phyloP scores from a whole-genome alignment of 805 yeast species.

The Pichia exigua region DNA sequence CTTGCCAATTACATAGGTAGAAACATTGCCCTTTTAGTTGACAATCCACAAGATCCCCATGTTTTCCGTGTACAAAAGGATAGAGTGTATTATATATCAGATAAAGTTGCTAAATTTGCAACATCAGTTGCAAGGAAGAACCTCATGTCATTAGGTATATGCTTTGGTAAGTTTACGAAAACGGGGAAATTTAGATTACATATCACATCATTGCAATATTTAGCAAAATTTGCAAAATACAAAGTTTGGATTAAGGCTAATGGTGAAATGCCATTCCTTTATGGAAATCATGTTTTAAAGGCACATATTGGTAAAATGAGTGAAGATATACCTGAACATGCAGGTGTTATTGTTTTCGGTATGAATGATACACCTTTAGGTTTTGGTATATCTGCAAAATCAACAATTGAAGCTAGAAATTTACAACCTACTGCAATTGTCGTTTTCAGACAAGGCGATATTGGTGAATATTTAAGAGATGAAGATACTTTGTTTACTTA shows the following conservation, averaged over 20 bases:
- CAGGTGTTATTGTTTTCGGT: constrained; percentile 85
- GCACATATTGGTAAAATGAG: constrained; percentile 97
- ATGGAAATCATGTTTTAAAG: constrained; percentile 92
- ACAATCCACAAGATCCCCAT: constrained; percentile 80
- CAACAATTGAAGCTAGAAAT: constrained; percentile 79
- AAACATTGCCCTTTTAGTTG: constrained; percentile 81
- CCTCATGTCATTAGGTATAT: constrained; percentile 86
- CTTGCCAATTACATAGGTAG: constrained; percentile 96
- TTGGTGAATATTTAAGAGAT: constrained; percentile 96
- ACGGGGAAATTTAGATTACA: constrained; percentile 95
- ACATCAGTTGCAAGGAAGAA: constrained; percentile 85
- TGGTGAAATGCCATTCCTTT: constrained; percentile 97
- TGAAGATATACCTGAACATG: constrained; percentile 96
- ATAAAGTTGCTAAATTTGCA: constrained; percentile 74
- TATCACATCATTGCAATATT: constrained; percentile 77
- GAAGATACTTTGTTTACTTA: constrained; percentile 92
- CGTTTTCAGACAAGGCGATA: constrained; percentile 94
- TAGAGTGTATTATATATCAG: constrained; percentile 88
- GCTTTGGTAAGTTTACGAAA: constrained; percentile 95
- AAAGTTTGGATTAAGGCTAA: constrained; percentile 94
- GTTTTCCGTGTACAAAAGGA: constrained; percentile 95
- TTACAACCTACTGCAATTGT: constrained; percentile 92
- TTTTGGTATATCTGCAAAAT: constrained; percentile 89
- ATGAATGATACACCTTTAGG: constrained; percentile 93
- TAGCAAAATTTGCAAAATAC: constrained; percentile 83